phyloP scores from a whole-genome alignment of 108 stramenopile genomes.

The Bacterosira constricta region DNA sequence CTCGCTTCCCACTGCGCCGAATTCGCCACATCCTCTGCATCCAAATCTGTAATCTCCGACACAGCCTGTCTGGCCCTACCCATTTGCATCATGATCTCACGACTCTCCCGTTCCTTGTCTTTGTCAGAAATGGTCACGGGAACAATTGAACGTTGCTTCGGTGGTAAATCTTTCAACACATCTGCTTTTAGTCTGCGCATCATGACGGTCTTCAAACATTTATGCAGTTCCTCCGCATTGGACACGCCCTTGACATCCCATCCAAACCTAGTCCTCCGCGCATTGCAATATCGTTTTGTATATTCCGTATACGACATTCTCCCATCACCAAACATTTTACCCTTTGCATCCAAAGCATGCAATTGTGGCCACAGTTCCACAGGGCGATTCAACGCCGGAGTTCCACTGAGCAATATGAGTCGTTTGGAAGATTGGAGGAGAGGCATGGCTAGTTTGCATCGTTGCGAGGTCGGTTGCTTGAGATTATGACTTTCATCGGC shows the following conservation, averaged over 20 bases:
- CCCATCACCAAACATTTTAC: slow-evolving; percentile 51
- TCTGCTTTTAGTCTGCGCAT: slow-evolving; percentile 85
- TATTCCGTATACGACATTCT: slow-evolving; percentile 61
- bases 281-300: slow-evolving; percentile 82
- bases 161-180: slow-evolving; percentile 85
- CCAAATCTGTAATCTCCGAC: slow-evolving; percentile 38
- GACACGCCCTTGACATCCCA: slow-evolving; percentile 73
- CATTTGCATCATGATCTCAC: slow-evolving; percentile 47
- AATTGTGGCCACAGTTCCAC: slow-evolving; percentile 90
- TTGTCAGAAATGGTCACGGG: slow-evolving; percentile 52
- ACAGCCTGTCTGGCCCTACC: slow-evolving; percentile 46
- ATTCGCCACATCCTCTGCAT: slow-evolving; percentile 53
- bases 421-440: slow-evolving; percentile 68
- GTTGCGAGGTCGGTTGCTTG: slow-evolving; percentile 69
- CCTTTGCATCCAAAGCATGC: slow-evolving; percentile 61
- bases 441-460: slow-evolving; percentile 80
- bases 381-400: slow-evolving; percentile 90
- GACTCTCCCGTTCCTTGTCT: slow-evolving; percentile 41
- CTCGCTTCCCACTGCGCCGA: slow-evolving; percentile 63
- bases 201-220: slow-evolving; percentile 75
- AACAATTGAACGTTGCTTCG: slow-evolving; percentile 81
- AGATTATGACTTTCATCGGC: slow-evolving; percentile 93
- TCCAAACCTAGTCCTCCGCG: slow-evolving; percentile 63
- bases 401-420: slow-evolving; percentile 82
- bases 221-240: slow-evolving; percentile 83